Percentiles rank a stretch among this genome's conserved stretches.
Evolutionary conservation across 192 early-diverging fungal genomes (phyloP).

Genomic region (Podila clonocystis): DNA sequence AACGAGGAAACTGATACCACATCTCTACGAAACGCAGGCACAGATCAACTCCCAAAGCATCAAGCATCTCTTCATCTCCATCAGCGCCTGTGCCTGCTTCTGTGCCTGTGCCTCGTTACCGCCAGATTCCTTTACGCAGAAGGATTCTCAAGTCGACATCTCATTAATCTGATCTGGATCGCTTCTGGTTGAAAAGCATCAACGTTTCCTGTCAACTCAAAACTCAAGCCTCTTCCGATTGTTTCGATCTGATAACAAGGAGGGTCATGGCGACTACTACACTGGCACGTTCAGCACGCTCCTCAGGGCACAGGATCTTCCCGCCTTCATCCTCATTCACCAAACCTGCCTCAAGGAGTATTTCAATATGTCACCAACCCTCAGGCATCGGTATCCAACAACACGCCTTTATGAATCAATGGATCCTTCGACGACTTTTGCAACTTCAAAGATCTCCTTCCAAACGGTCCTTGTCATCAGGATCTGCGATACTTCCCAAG

Average conservation of each 20-base stretch:
- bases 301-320: background rate
- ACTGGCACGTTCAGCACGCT: background rate
- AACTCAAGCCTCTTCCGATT: background rate
- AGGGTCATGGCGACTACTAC: background rate
- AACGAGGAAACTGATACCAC: too few species aligned
- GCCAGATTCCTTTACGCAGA: too few species aligned
- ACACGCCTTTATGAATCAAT: background rate
- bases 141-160: too few species aligned
- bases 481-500: background rate
- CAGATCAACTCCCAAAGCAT: too few species aligned
- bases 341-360: background rate
- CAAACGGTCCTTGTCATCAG: background rate
- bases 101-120: too few species aligned
- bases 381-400: background rate
- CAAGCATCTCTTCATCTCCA: too few species aligned
- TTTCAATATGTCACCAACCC: background rate
- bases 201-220: background rate
- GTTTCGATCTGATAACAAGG: background rate
- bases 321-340: background rate
- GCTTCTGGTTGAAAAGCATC: background rate
- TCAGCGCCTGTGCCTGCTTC: too few species aligned
- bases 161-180: background rate
- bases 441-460: background rate
- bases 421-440: background rate
- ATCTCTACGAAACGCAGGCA: too few species aligned